Percentiles rank a stretch among this genome's conserved stretches.
These are phyloP conservation scores for Cenchrus fungigraminus DNA, from an alignment of 176 grass and related monocot species.

Conservation along the genomic window DNA sequence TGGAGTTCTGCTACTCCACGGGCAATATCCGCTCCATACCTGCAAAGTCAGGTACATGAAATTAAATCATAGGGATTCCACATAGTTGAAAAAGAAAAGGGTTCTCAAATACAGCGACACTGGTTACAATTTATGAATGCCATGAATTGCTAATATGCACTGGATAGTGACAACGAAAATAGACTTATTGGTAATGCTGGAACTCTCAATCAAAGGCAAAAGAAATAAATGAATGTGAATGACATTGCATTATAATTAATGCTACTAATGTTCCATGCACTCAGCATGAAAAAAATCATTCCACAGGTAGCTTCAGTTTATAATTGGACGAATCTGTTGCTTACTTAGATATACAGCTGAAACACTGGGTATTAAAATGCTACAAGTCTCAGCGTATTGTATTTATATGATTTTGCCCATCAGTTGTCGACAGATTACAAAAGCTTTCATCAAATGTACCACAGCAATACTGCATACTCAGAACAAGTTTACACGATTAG, in stretches of 20 bases:
- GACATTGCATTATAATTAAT: not conserved
- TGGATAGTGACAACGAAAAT: slow-evolving; percentile 19
- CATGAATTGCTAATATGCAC: not conserved
- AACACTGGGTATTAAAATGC: slow-evolving; percentile 23
- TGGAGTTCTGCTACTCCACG: slow-evolving; percentile 97
- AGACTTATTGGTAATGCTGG: slow-evolving; percentile 1
- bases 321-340: not conserved
- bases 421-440: slow-evolving; percentile 2
- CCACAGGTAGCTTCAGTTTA: not conserved
- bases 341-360: slow-evolving; percentile 34
- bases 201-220: slow-evolving; percentile 3
- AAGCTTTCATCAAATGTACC: slow-evolving; percentile 31
- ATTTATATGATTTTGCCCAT: slow-evolving; percentile 22
- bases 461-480: slow-evolving; percentile 26
- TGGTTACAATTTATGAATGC: not conserved
- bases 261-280: slow-evolving; percentile 26
- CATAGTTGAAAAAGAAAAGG: slow-evolving; percentile 18
- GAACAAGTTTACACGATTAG: slow-evolving; percentile 26
- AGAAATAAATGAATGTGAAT: slow-evolving; percentile 36
- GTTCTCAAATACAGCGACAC: not conserved
- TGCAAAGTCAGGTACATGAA: slow-evolving; percentile 47
- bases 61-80: not conserved
- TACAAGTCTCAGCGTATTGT: slow-evolving; percentile 20
- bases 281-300: slow-evolving; percentile 7
- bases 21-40: slow-evolving; percentile 97